phyloP scores from a whole-genome alignment of 768 basidiomycete species.

The Scleroderma bovista region DNA sequence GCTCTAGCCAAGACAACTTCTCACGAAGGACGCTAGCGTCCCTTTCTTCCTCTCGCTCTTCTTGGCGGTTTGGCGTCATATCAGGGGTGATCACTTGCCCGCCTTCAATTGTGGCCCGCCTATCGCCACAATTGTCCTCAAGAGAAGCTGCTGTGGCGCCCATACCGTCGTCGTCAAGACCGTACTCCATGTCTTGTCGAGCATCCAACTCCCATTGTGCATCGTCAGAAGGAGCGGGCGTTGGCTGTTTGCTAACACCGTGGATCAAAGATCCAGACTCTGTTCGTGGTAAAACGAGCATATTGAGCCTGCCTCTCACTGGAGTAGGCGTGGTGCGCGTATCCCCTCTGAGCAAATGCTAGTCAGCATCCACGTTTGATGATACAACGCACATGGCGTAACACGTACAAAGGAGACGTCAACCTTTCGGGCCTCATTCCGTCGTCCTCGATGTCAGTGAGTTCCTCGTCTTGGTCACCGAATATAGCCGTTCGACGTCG shows the following conservation, averaged over 20 bases:
- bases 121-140: background rate
- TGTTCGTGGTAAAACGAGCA: slow-evolving; percentile 30
- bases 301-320: background rate
- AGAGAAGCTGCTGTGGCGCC: slow-evolving; percentile 13
- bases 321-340: background rate
- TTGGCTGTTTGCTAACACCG: slow-evolving; percentile 42
- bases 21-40: slow-evolving; percentile 2
- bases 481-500: slow-evolving; percentile 1
- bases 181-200: slow-evolving; percentile 4
- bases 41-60: background rate
- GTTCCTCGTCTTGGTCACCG: slow-evolving; percentile 5
- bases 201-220: slow-evolving; percentile 9
- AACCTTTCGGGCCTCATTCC: background rate
- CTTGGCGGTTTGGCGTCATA: background rate
- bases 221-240: slow-evolving; percentile 39
- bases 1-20: slow-evolving; percentile 12
- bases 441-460: slow-evolving; percentile 8
- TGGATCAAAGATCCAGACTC: slow-evolving; percentile 46
- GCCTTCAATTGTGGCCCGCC: background rate
- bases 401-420: slow-evolving; percentile 1
- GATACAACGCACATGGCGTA: background rate
- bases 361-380: background rate
- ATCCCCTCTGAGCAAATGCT: background rate
- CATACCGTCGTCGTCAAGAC: slow-evolving; percentile 8
- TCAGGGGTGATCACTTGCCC: slow-evolving; percentile 4